Evolutionary conservation across 192 early-diverging fungal species (phyloP), one percentile per base, ranked within the genome.

Genomic region (Coemansia sp.): DNA sequence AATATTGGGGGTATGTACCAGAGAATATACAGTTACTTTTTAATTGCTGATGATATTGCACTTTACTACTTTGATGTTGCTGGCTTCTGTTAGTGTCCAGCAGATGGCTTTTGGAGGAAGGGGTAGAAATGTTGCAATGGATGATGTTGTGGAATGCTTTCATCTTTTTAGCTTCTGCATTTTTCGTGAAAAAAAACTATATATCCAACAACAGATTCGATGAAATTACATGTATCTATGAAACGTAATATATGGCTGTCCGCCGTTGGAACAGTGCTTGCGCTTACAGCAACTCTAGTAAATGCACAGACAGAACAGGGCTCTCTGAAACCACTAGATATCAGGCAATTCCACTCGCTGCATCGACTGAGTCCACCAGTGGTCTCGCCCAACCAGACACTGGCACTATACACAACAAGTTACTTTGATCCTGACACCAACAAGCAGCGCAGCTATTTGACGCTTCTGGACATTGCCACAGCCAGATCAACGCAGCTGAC

Each of bases 271-370:
- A 25, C 25, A 12, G 48, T 16, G 8, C 23, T 51, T 51, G 21
- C 10, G 23, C 48, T 51, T 7, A 16, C 13, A 51, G 21, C 48
- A 5, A 25, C 25, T 26, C 25, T 7, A 7, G 48, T 25, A 23
- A 20, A n/a, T 1, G 43, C 16, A n/a, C 13, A 46, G 39, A 20
- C 12, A 46, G n/a, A 20, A 18, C n/a, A 46, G 43, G 25, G 26
- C 26, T 6, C 25, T 0, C 7, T 63, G 45, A 67, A 71, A 57
- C 86, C 87, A 64, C 87, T 88, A 49, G 60, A 77, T 21, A 84
- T 53, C 25, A 35, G 34, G 2, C 33, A 58, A 29, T 76, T 76
- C 33, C 71, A 76, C 56, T 74, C 74, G 10, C 66, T 82, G 25
- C 58, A 33, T 21, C 70, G 71, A 21, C 33, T 74, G 12, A 61